These are phyloP conservation scores for Brasenia schreberi DNA, from an alignment of 164 flowering plant genomes.

Conservation along the genomic window DNA sequence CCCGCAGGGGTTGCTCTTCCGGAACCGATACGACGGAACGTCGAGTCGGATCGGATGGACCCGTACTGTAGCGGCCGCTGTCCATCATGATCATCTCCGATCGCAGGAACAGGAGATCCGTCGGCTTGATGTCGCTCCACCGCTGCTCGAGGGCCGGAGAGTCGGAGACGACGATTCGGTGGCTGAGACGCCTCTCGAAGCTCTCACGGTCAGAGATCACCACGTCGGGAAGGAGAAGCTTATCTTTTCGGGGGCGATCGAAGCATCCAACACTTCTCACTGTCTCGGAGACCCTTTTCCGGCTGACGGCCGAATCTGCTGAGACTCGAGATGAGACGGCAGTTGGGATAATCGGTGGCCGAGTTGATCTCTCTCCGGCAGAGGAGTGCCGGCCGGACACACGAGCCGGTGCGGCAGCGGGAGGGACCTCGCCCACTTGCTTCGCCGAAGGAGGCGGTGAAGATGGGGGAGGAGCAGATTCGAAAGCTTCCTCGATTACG, in stretches of 20 bases:
- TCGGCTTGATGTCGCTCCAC: constrained; percentile 76
- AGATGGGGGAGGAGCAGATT: background rate
- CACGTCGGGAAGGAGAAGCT: constrained; percentile 20
- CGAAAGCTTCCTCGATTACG: constrained; percentile 9
- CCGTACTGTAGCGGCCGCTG: constrained; percentile 14
- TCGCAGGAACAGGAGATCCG: constrained; percentile 50
- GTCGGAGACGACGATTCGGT: constrained; percentile 46
- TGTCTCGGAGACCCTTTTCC: background rate
- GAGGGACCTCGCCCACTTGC: background rate
- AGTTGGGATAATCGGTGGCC: background rate
- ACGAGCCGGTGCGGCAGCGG: constrained; percentile 9
- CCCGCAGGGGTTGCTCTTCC: background rate
- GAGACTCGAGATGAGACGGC: background rate
- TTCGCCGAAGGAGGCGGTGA: background rate
- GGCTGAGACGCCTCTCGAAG: constrained; percentile 38
- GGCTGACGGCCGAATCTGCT: background rate
- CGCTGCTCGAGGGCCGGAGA: constrained; percentile 14
- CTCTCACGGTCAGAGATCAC: constrained; percentile 8
- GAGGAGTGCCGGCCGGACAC: constrained; percentile 63
- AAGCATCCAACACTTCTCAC: constrained; percentile 28
- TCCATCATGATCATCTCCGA: constrained; percentile 61
- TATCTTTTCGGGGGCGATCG: constrained; percentile 50
- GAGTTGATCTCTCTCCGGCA: constrained; percentile 48
- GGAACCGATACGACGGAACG: background rate
- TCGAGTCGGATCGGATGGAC: background rate